phyloP scores from a whole-genome alignment of 495 filamentous ascomycete genomes.

The Pseudoneurospora amorphoporcata region DNA sequence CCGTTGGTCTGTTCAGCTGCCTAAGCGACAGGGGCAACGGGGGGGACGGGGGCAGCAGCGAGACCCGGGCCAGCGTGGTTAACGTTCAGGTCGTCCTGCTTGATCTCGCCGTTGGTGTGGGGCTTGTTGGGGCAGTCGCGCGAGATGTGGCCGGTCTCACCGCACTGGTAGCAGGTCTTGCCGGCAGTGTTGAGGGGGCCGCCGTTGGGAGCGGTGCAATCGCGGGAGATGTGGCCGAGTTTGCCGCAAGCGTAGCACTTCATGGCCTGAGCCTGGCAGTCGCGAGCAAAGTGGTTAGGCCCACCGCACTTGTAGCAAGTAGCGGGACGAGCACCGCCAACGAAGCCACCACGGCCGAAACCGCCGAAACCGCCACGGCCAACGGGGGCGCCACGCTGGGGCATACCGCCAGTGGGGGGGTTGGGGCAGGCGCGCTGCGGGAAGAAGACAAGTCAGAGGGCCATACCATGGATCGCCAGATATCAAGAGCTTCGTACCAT shows the following conservation, averaged over 20 bases:
- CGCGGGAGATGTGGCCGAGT: constrained; percentile 92
- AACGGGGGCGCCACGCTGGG: constrained; percentile 55
- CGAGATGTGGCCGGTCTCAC: constrained; percentile 90
- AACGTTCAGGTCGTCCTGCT: constrained; percentile 21
- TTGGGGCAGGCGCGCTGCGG: constrained; percentile 73
- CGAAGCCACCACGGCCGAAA: constrained; percentile 55
- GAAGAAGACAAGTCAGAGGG: not conserved
- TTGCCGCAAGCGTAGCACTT: constrained; percentile 99
- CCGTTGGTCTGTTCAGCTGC: constrained; percentile 18
- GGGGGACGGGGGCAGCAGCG: constrained; percentile 19
- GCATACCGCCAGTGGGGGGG: constrained; percentile 41
- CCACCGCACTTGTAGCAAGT: constrained; percentile 99
- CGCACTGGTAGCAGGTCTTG: constrained; percentile 98
- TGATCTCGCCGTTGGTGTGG: constrained; percentile 37
- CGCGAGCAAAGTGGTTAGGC: constrained; percentile 95
- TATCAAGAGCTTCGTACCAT: constrained; percentile 27
- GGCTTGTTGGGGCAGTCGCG: constrained; percentile 73
- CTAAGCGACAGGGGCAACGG: constrained; percentile 18
- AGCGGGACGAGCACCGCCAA: constrained; percentile 60
- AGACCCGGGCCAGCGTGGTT: constrained; percentile 4
- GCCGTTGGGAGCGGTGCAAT: constrained; percentile 95
- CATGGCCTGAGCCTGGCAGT: constrained; percentile 99
- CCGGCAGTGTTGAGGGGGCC: constrained; percentile 90
- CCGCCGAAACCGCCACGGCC: constrained; percentile 56
- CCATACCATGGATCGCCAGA: constrained; percentile 2